Base-by-base conservation (phyloP, 2,329 filamentous ascomycete genomes). In the Plectosphaerella cucumerina region DNA sequence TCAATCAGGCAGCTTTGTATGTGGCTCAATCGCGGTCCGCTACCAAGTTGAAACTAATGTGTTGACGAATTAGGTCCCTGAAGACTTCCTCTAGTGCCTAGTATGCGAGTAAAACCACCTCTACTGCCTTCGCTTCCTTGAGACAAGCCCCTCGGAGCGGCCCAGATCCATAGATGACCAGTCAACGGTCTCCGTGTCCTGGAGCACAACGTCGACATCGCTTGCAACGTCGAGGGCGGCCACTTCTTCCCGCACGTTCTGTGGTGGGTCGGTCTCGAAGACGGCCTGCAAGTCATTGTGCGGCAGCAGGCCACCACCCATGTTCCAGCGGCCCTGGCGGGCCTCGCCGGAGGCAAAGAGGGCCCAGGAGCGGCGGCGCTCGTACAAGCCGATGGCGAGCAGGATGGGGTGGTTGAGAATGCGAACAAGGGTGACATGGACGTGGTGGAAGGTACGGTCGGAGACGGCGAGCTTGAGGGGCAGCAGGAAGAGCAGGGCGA, bases 351-450 rank as follows among this genome's bases (percentile, higher is more conserved):
- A 42, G 8, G 39, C 17, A 18, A 42, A 42, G 10, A 42, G 39
- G 39, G n/a, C 11, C 39, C 39, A 42, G 2, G 46, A n/a, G 15
- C 73, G 74, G 1, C 73, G 73, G 15, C 86, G 76, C 66, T 89
- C 86, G 60, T 83, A 78, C 26, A 82, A 67, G 6, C 76, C 74
- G 45, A 89, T 81, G 15, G 81, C 59, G 1, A 89, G 66, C 2
- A 90, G 71, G 2, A 85, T 69, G 0, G 85, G 85, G 4, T 78
- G 74, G 61, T 90, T 89, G 53, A 87, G 71, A 1, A 76, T 65
- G 6, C 84, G 77, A 8, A 88, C 80, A 3, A 80, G 72, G 48
- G 80, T 78, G 49, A 89, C 85, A 62, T 90, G 88, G 64, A 88
- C 76, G 58, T 84, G 83, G 70, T 90, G 86, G 59, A 89, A 89